Conservation (phyloP, 352 stramenopile genomes). For the Blastocystis hominis region DNA sequence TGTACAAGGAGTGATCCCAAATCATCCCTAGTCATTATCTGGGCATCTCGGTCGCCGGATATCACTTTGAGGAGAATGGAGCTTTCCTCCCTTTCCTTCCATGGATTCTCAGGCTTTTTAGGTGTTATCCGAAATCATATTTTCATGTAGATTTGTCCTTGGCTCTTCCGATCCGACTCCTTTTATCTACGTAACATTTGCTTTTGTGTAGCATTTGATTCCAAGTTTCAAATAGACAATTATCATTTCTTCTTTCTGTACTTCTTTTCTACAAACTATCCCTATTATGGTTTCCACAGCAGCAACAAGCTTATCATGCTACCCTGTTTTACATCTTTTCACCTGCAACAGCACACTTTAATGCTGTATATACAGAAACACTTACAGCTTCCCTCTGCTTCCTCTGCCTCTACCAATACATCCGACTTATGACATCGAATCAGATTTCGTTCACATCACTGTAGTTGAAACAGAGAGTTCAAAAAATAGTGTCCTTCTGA, state of each 20-base stretch:
- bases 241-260: not conserved
- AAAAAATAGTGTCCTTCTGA: not conserved
- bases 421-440: not conserved
- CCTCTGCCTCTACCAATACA: not conserved
- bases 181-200: not conserved
- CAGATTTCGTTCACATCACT: not conserved
- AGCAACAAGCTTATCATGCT: not conserved
- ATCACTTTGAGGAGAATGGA: conserved; percentile 30
- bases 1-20: not conserved
- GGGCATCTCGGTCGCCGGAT: not conserved
- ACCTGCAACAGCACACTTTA: not conserved
- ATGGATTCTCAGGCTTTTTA: not conserved
- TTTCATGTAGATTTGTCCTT: not conserved
- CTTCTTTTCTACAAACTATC: conserved; percentile 1
- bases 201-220: not conserved
- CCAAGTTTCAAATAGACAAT: not conserved
- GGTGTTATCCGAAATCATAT: not conserved
- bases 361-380: conserved; percentile 5
- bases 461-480: not conserved
- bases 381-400: conserved; percentile 16
- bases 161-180: not conserved
- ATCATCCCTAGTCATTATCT: conserved; percentile 1
- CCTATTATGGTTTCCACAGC: not conserved
- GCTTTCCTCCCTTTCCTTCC: conserved; percentile 43
- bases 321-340: conserved; percentile 35